Base-by-base conservation (phyloP, 225 moss, liverwort and hornwort species). In the Physcomitrium patens region DNA sequence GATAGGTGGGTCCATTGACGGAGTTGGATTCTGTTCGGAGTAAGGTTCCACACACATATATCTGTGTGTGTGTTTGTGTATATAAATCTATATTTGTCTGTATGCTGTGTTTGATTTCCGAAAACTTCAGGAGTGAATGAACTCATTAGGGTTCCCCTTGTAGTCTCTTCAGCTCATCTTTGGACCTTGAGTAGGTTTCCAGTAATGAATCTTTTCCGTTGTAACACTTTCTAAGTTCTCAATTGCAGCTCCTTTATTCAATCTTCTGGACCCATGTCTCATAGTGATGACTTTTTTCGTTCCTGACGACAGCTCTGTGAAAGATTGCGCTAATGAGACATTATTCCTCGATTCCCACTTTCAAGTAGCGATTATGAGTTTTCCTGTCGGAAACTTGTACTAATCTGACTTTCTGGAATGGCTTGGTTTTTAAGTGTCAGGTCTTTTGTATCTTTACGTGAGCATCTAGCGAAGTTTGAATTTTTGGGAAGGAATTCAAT, bases 301-400 rank as follows among this genome's bases (percentile, higher is more conserved):
- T 58, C 9, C 7, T 1, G 59, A 0, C 15, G 16, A 17, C 3
- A 1, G 20, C 0, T 63, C 28, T 51, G 0, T 0, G 18, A 43
- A 19, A 1, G 22, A 0, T 37, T 44, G 2, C 12, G 0, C 15
- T 12, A 20, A 26, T 64, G 19, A 7, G 68, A 66, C 0, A 0
- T 8, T 65, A 5, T 26, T 60, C 0, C 14, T 23, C 24, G 10
- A 27, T 68, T 3, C 5, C 2, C 6, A 1, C 1, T 3, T 46
- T 13, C 45, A 28, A 28, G 31, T 22, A 23, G 3, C 8, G 5
- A 53, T n/a, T 28, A 0, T 52, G 0, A 51, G 0, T 24, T n/a
- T 0, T 20, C 6, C 47, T 18, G 19, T 19, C 0, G 13, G 0
- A 0, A 20, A 14, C 28, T 7, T 48, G 8, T 22, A 5, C 0